A percentile compares a stretch with the other conserved stretches of the same genome.
Conservation (phyloP, 345 rosid species). For the Dovyalis caffra region DNA sequence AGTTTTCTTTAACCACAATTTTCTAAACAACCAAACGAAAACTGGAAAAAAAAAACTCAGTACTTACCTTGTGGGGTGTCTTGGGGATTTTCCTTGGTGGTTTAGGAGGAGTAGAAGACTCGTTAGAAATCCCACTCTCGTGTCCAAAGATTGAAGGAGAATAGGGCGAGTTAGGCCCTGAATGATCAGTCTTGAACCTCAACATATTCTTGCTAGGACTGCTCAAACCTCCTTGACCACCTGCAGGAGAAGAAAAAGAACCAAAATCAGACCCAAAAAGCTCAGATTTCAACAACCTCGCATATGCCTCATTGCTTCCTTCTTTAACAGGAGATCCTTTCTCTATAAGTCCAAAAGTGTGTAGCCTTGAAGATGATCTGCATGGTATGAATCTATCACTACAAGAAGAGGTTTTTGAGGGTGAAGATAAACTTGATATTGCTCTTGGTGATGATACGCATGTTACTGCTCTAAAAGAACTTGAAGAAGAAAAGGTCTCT, state of each 20-base stretch:
- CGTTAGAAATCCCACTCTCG: slow-evolving; percentile 58
- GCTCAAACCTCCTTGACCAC: slow-evolving; percentile 48
- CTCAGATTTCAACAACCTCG: slow-evolving; percentile 71
- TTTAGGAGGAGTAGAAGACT: slow-evolving; percentile 77
- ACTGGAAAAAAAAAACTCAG: not conserved
- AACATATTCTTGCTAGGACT: slow-evolving; percentile 78
- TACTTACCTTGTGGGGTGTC: slow-evolving; percentile 88
- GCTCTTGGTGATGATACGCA: slow-evolving; percentile 39
- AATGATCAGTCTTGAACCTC: slow-evolving; percentile 79
- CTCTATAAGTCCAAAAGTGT: slow-evolving; percentile 78
- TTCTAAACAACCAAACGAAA: not conserved
- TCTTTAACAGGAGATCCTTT: slow-evolving; percentile 80
- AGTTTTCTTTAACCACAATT: not conserved
- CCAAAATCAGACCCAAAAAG: slow-evolving; percentile 93
- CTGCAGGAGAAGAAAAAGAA: slow-evolving; percentile 74
- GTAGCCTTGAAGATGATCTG: slow-evolving; percentile 89
- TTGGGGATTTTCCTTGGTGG: slow-evolving; percentile 91
- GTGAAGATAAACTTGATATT: slow-evolving; percentile 71
- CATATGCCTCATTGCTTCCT: slow-evolving; percentile 85
- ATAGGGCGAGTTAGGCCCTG: slow-evolving; percentile 73
- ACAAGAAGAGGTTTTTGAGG: slow-evolving; percentile 64
- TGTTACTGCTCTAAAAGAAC: not conserved
- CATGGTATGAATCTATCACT: slow-evolving; percentile 97
- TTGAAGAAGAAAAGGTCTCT: slow-evolving; percentile 50
- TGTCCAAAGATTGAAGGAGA: slow-evolving; percentile 79